phyloP scores from a whole-genome alignment of 208 protist species.

The Acanthamoeba castellanii region DNA sequence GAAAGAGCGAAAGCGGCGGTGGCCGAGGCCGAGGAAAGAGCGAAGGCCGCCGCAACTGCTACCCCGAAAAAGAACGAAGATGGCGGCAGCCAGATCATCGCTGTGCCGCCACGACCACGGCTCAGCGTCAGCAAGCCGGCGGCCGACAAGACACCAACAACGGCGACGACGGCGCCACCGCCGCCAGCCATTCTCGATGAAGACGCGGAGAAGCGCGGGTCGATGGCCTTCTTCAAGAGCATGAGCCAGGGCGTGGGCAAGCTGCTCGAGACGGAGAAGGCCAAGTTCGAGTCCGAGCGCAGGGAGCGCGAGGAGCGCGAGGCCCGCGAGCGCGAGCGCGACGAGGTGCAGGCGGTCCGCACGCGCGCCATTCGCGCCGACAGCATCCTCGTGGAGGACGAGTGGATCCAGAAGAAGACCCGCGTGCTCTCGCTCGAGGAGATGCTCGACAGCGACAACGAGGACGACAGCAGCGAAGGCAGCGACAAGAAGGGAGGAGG shows the following conservation, averaged over 20 bases:
- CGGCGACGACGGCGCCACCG: neutral
- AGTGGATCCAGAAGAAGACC: slow-evolving; percentile 47
- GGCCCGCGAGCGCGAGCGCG: neutral
- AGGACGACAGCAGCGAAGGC: neutral
- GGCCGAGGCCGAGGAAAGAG: neutral
- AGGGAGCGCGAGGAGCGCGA: neutral
- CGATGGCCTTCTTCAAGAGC: slow-evolving; percentile 59
- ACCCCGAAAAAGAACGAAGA: neutral
- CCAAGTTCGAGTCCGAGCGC: slow-evolving; percentile 54
- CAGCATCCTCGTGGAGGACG: slow-evolving; percentile 52
- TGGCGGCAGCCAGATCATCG: neutral
- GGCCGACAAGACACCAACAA: neutral
- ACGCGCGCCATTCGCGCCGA: slow-evolving; percentile 39
- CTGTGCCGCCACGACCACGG: neutral
- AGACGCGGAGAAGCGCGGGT: slow-evolving; percentile 56
- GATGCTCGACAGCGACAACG: slow-evolving; percentile 37
- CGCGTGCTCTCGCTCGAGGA: slow-evolving; percentile 43
- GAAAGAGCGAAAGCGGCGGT: slow-evolving; percentile 29
- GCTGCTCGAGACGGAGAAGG: slow-evolving; percentile 46
- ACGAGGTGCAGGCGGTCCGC: neutral
- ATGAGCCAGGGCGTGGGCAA: slow-evolving; percentile 59
- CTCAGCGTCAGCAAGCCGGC: neutral
- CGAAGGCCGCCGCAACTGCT: neutral
- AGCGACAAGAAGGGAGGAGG: neutral
- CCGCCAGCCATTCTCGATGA: neutral